These are phyloP conservation scores for Phylloporus scabripes DNA, from an alignment of 768 basidiomycete species.

Conservation along the genomic window DNA sequence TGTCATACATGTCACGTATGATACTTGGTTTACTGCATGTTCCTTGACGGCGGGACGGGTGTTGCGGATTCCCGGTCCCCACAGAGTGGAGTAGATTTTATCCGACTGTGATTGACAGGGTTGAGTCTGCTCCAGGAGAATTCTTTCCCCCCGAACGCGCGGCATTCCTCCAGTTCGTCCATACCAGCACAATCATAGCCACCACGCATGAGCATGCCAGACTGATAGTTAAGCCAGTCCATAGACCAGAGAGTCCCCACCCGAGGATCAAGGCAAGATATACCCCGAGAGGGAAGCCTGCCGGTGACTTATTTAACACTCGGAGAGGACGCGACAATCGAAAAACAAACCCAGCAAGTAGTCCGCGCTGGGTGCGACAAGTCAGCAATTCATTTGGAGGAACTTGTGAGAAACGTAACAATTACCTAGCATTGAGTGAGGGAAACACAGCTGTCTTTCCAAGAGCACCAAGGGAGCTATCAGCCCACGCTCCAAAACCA, in stretches of 20 bases:
- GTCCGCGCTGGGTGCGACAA: slow-evolving; percentile 11
- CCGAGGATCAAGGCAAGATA: slow-evolving; percentile 16
- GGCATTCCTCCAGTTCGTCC: slow-evolving; percentile 13
- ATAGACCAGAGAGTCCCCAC: slow-evolving; percentile 25
- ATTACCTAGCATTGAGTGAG: slow-evolving; percentile 20
- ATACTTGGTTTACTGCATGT: too few species aligned
- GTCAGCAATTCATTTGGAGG: slow-evolving; percentile 2
- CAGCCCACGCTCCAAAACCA: slow-evolving; percentile 19
- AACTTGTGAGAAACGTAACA: background rate
- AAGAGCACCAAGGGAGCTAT: slow-evolving; percentile 13
- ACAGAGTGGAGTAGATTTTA: too few species aligned
- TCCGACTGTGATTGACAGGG: background rate
- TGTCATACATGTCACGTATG: too few species aligned
- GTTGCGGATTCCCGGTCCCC: too few species aligned
- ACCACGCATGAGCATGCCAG: slow-evolving; percentile 18
- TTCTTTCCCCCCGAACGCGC: background rate
- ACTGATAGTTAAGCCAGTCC: slow-evolving; percentile 21
- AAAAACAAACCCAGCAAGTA: slow-evolving; percentile 29
- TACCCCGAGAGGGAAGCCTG: slow-evolving; percentile 32
- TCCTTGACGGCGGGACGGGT: too few species aligned
- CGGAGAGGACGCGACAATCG: background rate
- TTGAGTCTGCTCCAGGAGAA: background rate
- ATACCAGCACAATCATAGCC: slow-evolving; percentile 16
- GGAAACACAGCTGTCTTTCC: slow-evolving; percentile 22
- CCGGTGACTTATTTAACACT: background rate